Evolutionary conservation across 1,139 yeast species (phyloP).

Genomic region (Diutina catenulata): DNA sequence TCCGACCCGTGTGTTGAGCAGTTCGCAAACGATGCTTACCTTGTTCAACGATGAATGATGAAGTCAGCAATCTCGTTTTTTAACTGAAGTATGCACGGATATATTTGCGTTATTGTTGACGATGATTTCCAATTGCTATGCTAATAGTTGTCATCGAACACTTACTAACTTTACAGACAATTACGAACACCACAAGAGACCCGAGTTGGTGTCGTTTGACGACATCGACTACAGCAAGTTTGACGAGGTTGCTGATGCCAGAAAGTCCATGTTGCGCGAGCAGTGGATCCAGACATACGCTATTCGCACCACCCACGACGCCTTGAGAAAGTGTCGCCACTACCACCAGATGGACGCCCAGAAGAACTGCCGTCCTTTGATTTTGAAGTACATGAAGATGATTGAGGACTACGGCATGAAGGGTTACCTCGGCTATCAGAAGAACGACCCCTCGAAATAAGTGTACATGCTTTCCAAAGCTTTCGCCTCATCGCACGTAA

Average conservation of each 20-base stretch:
- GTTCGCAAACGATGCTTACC: too few species aligned
- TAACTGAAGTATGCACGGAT: too few species aligned
- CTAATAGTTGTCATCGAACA: too few species aligned
- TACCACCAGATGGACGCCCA: slow-evolving; percentile 73
- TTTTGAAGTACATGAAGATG: slow-evolving; percentile 70
- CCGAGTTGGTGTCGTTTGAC: slow-evolving; percentile 73
- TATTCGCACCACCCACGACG: slow-evolving; percentile 57
- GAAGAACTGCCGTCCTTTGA: slow-evolving; percentile 47
- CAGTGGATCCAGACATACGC: slow-evolving; percentile 69
- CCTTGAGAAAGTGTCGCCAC: slow-evolving; percentile 63
- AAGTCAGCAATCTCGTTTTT: too few species aligned
- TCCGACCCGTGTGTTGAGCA: too few species aligned
- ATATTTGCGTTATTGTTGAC: too few species aligned
- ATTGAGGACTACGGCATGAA: slow-evolving; percentile 51
- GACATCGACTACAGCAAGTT: slow-evolving; percentile 67
- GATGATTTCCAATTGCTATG: too few species aligned
- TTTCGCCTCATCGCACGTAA: too few species aligned
- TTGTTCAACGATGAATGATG: too few species aligned
- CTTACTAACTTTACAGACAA: too few species aligned
- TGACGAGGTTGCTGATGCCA: slow-evolving; percentile 53
- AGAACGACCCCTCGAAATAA: slow-evolving; percentile 72
- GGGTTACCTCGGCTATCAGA: slow-evolving; percentile 74
- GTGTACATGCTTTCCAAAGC: neutral
- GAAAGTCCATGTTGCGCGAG: slow-evolving; percentile 67
- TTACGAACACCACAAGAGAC: slow-evolving; percentile 46